Evolutionary conservation across 768 basidiomycete species (phyloP), one percentile per base, ranked within the genome.

Genomic region (Ephemerocybe angulata): DNA sequence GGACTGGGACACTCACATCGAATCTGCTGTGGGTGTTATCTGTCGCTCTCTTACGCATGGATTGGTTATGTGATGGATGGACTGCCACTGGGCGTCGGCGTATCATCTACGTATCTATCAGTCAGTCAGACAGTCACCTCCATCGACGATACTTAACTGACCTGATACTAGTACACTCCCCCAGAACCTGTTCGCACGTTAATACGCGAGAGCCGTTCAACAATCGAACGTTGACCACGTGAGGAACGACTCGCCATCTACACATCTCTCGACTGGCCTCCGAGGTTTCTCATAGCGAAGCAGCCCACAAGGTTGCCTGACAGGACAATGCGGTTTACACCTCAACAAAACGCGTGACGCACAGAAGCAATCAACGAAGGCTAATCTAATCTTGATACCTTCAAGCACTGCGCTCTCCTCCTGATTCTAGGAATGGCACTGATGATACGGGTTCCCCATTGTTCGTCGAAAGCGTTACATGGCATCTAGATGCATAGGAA

Each of bases 381-480:
- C 11, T 13, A 42, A 22, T 13, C 46, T 15, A 28, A 48, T 28
- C 46, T 48, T 48, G 31, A 35, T 33, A 19, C 12, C 42, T 44
- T 29, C 48, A 33, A 8, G n/a, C 37, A 52, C 35, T 19, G 52
- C 27, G n/a, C n/a, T n/a, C 27, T 19, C 33, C 21, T 22, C 29
- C 38, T 54, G 42, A 46, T 46, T 47, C 29, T 43, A 31, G 19
- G 48, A 50, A 50, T 50, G 48, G 31, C 13, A 21, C 31, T 22
- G 48, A 13, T 22, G 30, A 30, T 17, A 31, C 48, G 19, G 30
- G 35, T 19, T n/a, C 29, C 37, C 54, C 47, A 55, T 55, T 55
- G 54, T 55, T 55, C 54, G 47, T 55, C 54, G 33, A 55, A 50
- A 33, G 27, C n/a, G 48, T 50, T 50, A 50, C 30, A 53, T 42